phyloP scores from a whole-genome alignment of 176 grass and related monocot species.

The bread wheat (Triticum aestivum) region IWGSC_CS_RefSeq_v2.1 NC_057799.1:141401988-141402487 shows the following conservation, averaged over 20 bases:
- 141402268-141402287: slow-evolving; percentile 87
- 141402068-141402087: slow-evolving; percentile 63
- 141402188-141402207: slow-evolving; percentile 90
- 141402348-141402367: slow-evolving; percentile 79
- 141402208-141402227: slow-evolving; percentile 91
- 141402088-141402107: slow-evolving; percentile 71
- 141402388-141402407: slow-evolving; percentile 65
- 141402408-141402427: slow-evolving; percentile 76
- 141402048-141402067: slow-evolving; percentile 59
- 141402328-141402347: slow-evolving; percentile 76
- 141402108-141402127: slow-evolving; percentile 67
- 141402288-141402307: slow-evolving; percentile 69
- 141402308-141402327: slow-evolving; percentile 62
- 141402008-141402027: slow-evolving; percentile 69
- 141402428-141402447: slow-evolving; percentile 84
- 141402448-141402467: slow-evolving; percentile 87
- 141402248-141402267: slow-evolving; percentile 77
- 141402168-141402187: slow-evolving; percentile 73
- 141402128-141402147: slow-evolving; percentile 86
- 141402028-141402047: slow-evolving; percentile 81
- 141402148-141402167: slow-evolving; percentile 86
- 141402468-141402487: slow-evolving; percentile 58
- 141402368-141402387: slow-evolving; percentile 76
- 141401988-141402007: slow-evolving; percentile 62
- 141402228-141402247: slow-evolving; percentile 96